A percentile compares a stretch with the other conserved stretches of the same genome.
Evolutionary conservation across 805 yeast genomes (phyloP).

Genomic region (Citeromyces nyonsensis): DNA sequence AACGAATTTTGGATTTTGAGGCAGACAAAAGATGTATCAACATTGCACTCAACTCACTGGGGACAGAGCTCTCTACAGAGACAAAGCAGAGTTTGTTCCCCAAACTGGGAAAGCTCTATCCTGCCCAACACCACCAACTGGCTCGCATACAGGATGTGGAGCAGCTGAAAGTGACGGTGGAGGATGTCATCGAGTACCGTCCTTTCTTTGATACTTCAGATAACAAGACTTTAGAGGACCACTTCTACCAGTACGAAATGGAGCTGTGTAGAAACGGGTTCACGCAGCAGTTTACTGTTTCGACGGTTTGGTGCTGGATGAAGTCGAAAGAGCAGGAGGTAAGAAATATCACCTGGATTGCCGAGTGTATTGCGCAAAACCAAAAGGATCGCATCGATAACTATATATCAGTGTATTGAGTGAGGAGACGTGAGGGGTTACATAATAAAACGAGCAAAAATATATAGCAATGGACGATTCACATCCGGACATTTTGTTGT

Average conservation of each 20-base stretch:
- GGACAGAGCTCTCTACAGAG: slow-evolving; percentile 60
- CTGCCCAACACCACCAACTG: slow-evolving; percentile 49
- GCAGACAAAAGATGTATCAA: slow-evolving; percentile 93
- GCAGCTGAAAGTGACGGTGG: slow-evolving; percentile 52
- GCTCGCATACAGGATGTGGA: slow-evolving; percentile 78
- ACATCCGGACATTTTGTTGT: too few relatives aligned
- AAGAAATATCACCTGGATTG: slow-evolving; percentile 97
- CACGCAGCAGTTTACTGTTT: slow-evolving; percentile 88
- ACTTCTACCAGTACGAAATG: slow-evolving; percentile 88
- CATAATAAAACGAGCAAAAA: too few relatives aligned
- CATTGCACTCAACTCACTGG: slow-evolving; percentile 80
- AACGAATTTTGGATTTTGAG: slow-evolving; percentile 65
- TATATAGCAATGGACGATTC: too few relatives aligned
- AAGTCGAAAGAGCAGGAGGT: slow-evolving; percentile 93
- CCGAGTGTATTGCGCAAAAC: slow-evolving; percentile 97
- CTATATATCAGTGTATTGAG: slow-evolving; percentile 76
- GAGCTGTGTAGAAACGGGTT: slow-evolving; percentile 82
- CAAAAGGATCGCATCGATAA: slow-evolving; percentile 89
- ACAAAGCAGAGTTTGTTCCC: slow-evolving; percentile 69
- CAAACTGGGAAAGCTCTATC: slow-evolving; percentile 65
- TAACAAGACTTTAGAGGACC: slow-evolving; percentile 72
- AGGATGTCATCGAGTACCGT: slow-evolving; percentile 50
- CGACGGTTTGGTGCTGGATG: slow-evolving; percentile 93
- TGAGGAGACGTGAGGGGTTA: too few relatives aligned
- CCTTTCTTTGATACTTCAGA: slow-evolving; percentile 33